Evolutionary conservation across 345 rosid species (phyloP).

Genomic region (Corchorus capsularis): DNA sequence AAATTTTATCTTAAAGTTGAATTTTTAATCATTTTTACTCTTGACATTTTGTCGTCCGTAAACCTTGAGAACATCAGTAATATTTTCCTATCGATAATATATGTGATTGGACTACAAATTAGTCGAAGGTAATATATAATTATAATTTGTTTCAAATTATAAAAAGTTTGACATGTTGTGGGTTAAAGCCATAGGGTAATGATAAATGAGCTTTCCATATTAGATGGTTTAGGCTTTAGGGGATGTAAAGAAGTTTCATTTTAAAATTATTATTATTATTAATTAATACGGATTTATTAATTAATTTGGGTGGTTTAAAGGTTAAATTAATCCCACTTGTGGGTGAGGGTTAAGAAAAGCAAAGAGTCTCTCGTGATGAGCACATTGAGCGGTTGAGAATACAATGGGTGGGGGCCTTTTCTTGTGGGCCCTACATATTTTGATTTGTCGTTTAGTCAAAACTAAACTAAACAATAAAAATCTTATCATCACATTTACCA

Average conservation of each 20-base stretch:
- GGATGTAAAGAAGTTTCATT: neutral
- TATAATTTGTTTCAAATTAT: too few species aligned
- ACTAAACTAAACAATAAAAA: conserved; percentile 7
- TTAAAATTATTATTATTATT: too few species aligned
- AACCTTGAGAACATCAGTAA: too few species aligned
- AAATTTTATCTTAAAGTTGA: too few species aligned
- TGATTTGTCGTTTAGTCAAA: neutral
- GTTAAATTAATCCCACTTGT: conserved; percentile 25
- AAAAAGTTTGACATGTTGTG: neutral
- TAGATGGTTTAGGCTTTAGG: conserved; percentile 19
- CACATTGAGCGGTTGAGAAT: conserved; percentile 43
- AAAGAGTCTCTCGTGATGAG: conserved; percentile 15
- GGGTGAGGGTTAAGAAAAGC: neutral
- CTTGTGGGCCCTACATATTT: neutral
- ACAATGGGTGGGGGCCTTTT: conserved; percentile 10
- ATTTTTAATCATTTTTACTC: too few species aligned
- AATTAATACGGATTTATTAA: neutral
- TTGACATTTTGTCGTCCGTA: too few species aligned
- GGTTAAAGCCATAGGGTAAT: too few species aligned
- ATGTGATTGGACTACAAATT: too few species aligned
- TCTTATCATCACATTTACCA: conserved; percentile 28
- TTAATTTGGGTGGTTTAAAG: conserved; percentile 1
- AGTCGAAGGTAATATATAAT: too few species aligned
- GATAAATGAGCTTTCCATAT: conserved; percentile 4
- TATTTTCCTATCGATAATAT: too few species aligned